Conservation (phyloP, 2,329 filamentous ascomycete species). For the Penicillium sp. region DNA sequence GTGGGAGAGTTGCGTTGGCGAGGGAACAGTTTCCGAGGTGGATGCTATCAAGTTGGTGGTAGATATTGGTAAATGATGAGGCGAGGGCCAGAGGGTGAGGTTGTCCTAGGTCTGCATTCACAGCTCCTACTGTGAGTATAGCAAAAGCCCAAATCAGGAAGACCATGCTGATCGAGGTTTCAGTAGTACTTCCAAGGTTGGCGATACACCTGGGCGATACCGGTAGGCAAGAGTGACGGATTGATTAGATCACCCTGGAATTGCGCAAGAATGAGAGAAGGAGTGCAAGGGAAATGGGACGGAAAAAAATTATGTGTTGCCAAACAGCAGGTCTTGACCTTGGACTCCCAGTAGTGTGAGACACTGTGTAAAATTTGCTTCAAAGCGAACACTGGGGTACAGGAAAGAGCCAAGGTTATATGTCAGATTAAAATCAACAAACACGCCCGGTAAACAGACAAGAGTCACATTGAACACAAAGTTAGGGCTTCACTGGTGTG, state of each 20-base stretch:
- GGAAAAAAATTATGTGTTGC: not conserved
- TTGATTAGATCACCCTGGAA: not conserved
- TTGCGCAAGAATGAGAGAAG: not conserved
- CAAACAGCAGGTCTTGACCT: not conserved
- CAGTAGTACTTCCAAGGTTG: not conserved
- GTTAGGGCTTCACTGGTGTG: not conserved
- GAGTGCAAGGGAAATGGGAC: not conserved
- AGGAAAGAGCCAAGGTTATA: not conserved
- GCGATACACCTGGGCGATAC: not conserved
- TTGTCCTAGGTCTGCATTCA: slow-evolving; percentile 3
- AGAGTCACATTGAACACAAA: not conserved
- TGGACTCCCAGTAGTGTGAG: not conserved
- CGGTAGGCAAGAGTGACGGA: not conserved
- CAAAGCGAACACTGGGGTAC: not conserved
- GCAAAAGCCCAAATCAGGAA: not conserved
- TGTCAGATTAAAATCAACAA: not conserved
- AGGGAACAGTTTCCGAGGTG: slow-evolving; percentile 28
- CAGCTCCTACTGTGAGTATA: not conserved
- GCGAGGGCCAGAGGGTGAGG: slow-evolving; percentile 18
- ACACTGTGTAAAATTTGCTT: not conserved
- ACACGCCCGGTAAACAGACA: not conserved
- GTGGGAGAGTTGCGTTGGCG: slow-evolving; percentile 10
- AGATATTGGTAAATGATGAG: slow-evolving; percentile 19
- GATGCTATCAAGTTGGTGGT: slow-evolving; percentile 21
- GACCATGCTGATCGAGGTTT: slow-evolving; percentile 5